Evolutionary conservation across 208 protist species (phyloP), one percentile per base, ranked within the genome.

Genomic region (Trypanosoma boissoni): DNA sequence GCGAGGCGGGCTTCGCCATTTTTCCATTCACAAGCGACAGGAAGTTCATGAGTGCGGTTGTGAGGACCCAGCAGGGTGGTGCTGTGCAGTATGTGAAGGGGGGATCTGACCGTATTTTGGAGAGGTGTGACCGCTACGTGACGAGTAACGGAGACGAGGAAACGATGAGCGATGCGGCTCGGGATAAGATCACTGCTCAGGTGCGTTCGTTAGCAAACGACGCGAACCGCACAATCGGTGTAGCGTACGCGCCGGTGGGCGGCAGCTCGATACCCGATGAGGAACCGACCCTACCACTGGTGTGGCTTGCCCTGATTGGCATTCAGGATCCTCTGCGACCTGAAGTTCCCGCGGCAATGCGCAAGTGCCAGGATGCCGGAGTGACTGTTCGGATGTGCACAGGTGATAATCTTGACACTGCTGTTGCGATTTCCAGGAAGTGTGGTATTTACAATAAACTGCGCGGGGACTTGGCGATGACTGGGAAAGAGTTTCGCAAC

Each of bases 351-450:
- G 73, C 86, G 18, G 90, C 96, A 14, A 92, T 99, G 16, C 49
- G 42, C 29, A 75, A 80, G 63, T 98, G 97, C 79, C 86, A 98
- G 66, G 39, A 78, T 41, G 96, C 96, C 3, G 97, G 97, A 9
- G 91, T 99, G 52, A 89, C 69, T 4, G 96, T 99, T 52, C 76
- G 94, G 59, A 99, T 99, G 97, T 86, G 97, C 44, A 99, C 97
- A 0, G 97, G 97, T 41, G 94, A 98, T 60, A 93, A 97, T 75
- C 63, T 98, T 16, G 67, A 86, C 27, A 98, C 95, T 20, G 97
- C 97, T 2, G 68, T 88, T n/a, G 78, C 80, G 18, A 98, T 99
- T 48, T 93, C 94, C 3, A 76, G 78, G 23, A 57, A 98, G 66
- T 98, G 96, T 76, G 82, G 84, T 32, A 98, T 98, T 54, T 85